Conservation (phyloP, 2,329 filamentous ascomycete species). For the Pseudodiploospora longispora region DNA sequence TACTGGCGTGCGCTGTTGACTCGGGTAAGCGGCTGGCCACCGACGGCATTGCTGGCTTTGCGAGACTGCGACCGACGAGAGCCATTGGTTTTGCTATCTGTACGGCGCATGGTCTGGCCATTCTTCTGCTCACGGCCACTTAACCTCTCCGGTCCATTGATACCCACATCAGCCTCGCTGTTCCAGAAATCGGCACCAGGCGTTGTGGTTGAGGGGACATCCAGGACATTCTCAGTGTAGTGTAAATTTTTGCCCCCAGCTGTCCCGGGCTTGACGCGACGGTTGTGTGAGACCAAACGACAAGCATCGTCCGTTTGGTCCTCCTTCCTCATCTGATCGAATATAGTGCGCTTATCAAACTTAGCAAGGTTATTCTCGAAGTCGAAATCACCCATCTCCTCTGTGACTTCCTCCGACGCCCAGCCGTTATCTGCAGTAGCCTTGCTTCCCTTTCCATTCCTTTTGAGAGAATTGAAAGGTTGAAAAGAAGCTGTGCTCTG, state of each 20-base stretch:
- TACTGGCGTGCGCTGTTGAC: constrained; percentile 36
- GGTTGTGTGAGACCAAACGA: constrained; percentile 85
- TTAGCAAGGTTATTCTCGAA: constrained; percentile 85
- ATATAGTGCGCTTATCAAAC: constrained; percentile 88
- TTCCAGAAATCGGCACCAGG: constrained; percentile 57
- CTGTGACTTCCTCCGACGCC: constrained; percentile 93
- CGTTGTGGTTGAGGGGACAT: constrained; percentile 37
- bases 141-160: constrained; percentile 36
- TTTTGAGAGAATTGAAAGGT: constrained; percentile 55
- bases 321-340: constrained; percentile 83
- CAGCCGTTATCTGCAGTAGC: constrained; percentile 63
- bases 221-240: constrained; percentile 84
- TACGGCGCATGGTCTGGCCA: constrained; percentile 40
- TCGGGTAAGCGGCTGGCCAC: constrained; percentile 35
- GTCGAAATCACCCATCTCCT: constrained; percentile 92
- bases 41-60: constrained; percentile 40
- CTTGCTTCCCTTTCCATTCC: constrained; percentile 37
- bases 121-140: constrained; percentile 45
- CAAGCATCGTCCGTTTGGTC: constrained; percentile 85
- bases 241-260: constrained; percentile 84
- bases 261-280: constrained; percentile 58
- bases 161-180: constrained; percentile 61
- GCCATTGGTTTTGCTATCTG: constrained; percentile 44
- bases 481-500: constrained; percentile 56
- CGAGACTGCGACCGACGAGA: constrained; percentile 47